Conservation (phyloP, 2,329 filamentous ascomycete species). For the Botrytis elliptica region DNA sequence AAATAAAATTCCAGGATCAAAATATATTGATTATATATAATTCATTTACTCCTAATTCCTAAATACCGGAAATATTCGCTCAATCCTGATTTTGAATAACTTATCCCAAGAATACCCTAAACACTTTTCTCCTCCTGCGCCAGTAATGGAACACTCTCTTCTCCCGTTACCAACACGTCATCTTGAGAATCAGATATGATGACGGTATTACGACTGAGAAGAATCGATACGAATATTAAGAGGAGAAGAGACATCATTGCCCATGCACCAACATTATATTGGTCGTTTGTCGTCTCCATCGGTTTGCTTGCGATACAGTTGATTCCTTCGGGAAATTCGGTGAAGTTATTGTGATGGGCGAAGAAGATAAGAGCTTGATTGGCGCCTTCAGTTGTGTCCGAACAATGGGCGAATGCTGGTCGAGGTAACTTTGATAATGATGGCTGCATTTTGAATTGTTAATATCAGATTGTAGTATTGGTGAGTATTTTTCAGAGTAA, state of each 20-base stretch:
- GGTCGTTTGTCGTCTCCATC: not conserved
- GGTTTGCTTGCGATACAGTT: not conserved
- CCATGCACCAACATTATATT: not conserved
- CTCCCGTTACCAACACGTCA: rapidly evolving
- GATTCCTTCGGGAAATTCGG: not conserved
- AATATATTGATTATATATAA: rapidly evolving
- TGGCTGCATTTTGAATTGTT: not conserved
- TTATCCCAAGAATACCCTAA: not conserved
- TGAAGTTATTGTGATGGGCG: not conserved
- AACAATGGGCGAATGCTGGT: not conserved
- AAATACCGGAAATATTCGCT: not conserved
- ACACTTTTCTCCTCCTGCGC: not conserved
- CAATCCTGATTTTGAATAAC: not conserved
- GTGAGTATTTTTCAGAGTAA: not conserved
- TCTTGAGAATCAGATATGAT: not conserved
- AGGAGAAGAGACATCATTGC: not conserved
- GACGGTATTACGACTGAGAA: not conserved
- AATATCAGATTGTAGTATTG: not conserved
- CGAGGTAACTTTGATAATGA: not conserved
- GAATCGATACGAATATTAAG: not conserved
- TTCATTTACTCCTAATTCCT: not conserved
- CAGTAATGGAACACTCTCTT: not conserved
- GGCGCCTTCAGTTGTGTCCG: not conserved
- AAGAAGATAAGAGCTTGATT: not conserved
- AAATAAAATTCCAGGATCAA: not conserved